These are phyloP conservation scores for Pyrenula massariospora DNA, from an alignment of 495 filamentous ascomycete species.

Conservation along the genomic window DNA sequence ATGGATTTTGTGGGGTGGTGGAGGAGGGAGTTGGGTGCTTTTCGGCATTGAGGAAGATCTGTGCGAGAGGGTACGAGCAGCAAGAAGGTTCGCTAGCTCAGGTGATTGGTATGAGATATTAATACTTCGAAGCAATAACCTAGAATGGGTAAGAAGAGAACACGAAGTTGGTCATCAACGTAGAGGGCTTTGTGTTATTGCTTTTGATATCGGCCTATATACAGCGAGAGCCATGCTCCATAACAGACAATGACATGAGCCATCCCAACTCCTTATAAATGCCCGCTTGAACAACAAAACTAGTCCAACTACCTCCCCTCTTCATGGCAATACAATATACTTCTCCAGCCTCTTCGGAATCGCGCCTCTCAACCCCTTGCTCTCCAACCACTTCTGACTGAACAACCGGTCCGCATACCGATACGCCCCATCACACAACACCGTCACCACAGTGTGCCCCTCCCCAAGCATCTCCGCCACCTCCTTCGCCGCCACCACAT, in stretches of 20 bases:
- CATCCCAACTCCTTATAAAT: not conserved
- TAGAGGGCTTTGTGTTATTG: too few relatives aligned
- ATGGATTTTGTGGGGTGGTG: conserved; percentile 78
- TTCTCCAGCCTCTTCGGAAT: conserved; percentile 78
- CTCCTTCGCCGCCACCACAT: conserved; percentile 92
- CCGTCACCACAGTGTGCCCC: conserved; percentile 84
- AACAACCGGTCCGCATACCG: conserved; percentile 92
- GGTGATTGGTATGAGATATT: too few relatives aligned
- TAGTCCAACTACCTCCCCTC: not conserved
- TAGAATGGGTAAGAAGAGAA: too few relatives aligned
- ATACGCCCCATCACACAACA: conserved; percentile 92
- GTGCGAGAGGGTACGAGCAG: too few relatives aligned
- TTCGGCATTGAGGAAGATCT: not conserved
- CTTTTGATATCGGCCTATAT: too few relatives aligned
- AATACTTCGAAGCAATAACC: too few relatives aligned
- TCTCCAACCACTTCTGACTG: conserved; percentile 74
- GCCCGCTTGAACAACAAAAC: not conserved
- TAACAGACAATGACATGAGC: too few relatives aligned
- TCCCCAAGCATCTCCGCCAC: conserved; percentile 81
- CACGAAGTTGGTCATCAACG: too few relatives aligned
- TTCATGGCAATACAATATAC: conserved; percentile 81
- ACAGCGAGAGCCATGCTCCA: not conserved
- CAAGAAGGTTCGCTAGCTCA: too few relatives aligned
- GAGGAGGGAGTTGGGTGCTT: conserved; percentile 13
- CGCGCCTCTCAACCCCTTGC: conserved; percentile 70